Base-by-base conservation (phyloP, 2,329 filamentous ascomycete species). In the Nemania bipapillata region DNA sequence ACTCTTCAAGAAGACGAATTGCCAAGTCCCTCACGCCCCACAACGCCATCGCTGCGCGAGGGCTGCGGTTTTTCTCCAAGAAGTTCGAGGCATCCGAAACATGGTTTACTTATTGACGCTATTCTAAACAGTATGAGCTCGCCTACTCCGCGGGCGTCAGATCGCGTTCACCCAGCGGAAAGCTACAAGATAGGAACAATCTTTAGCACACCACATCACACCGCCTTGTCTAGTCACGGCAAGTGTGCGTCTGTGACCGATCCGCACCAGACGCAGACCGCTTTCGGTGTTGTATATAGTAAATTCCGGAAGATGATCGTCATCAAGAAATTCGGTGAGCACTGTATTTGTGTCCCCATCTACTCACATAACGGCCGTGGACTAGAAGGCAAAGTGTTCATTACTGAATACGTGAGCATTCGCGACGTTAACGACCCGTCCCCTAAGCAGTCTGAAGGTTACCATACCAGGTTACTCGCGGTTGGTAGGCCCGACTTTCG, bases 241-340 rank as follows among this genome's bases (percentile, higher is more conserved):
- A 20, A 60, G 24, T 70, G 70, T 62, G 66, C 74, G 0, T 49
- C 47, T 1, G 56, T 55, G 1, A 63, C 60, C 12, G 76, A 77
- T 50, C 73, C 75, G 0, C 55, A 74, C 54, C 50, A 72, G 24
- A 77, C 75, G 1, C 68, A 72, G 7, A 75, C 75, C 1, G 70
- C 74, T 1, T 78, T 70, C 55, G 76, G 75, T 1, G 67, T 70
- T 0, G 68, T 76, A 1, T 47, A 70, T 30, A 74, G 72, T 32
- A 76, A 78, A 58, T 75, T 70, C 30, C 71, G 77, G 22, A 76
- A 74, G 53, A 73, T 76, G 72, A 56, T 78, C 4, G 74, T 77
- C 0, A 8, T 77, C 1, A 63, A 70, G 7, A 35, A 52, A 8
- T 77, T 73, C 26, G 69, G 66, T 15, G 60, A 69, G n/a, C 71